A percentile compares a stretch with the other conserved stretches of the same genome.
Conservation (phyloP, 495 filamentous ascomycete genomes). For the Penicillium desertorum region DNA sequence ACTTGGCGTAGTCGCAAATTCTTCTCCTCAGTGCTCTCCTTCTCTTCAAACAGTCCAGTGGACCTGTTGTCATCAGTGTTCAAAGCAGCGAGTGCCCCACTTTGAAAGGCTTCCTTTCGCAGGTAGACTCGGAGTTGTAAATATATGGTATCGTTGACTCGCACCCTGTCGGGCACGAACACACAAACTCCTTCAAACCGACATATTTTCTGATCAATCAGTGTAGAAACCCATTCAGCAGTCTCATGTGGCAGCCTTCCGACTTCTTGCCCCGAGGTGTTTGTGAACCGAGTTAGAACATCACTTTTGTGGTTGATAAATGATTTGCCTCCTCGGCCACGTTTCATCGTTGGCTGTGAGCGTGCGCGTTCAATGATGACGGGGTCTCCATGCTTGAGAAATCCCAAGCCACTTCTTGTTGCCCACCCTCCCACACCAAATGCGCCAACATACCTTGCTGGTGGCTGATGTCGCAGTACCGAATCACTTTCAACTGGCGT, state of each 20-base stretch:
- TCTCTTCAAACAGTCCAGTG: conserved; percentile 70
- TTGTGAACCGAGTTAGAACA: conserved; percentile 92
- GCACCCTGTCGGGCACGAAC: conserved; percentile 79
- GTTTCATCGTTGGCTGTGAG: conserved; percentile 59
- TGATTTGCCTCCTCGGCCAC: conserved; percentile 50
- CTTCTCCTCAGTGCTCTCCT: conserved; percentile 83
- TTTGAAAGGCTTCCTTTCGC: conserved; percentile 69
- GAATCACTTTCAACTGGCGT: conserved; percentile 12
- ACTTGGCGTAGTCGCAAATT: conserved; percentile 83
- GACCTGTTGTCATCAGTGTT: conserved; percentile 66
- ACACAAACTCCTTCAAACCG: conserved; percentile 85
- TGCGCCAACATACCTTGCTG: conserved; percentile 78
- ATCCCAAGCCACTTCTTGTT: conserved; percentile 73
- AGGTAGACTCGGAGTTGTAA: conserved; percentile 81
- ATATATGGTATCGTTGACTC: conserved; percentile 91
- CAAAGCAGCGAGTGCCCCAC: conserved; percentile 53
- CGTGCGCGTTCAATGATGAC: conserved; percentile 86
- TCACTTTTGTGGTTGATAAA: conserved; percentile 63
- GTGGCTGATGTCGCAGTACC: conserved; percentile 49
- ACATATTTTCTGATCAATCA: conserved; percentile 91
- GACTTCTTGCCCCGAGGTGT: conserved; percentile 73
- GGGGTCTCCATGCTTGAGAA: conserved; percentile 73
- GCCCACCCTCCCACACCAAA: conserved; percentile 93
- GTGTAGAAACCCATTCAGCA: conserved; percentile 89
- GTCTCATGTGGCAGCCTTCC: conserved; percentile 86